phyloP scores from a whole-genome alignment of 768 basidiomycete species.

The Rhizopogon vesiculosus region DNA sequence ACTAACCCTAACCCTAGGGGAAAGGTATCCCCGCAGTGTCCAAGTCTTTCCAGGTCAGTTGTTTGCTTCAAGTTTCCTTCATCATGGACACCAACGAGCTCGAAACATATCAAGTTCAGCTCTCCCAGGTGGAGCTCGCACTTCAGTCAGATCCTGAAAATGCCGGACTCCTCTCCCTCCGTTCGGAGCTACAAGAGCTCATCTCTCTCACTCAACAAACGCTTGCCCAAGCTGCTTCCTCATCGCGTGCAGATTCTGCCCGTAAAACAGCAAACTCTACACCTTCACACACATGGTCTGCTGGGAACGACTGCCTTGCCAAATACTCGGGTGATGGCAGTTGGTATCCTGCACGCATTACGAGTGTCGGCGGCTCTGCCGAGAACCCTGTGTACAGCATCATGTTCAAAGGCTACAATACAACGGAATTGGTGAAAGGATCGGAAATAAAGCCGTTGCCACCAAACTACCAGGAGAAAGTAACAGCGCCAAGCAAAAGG shows the following conservation, averaged over 20 bases:
- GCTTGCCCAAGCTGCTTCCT: constrained; percentile 60
- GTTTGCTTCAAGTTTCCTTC: background rate
- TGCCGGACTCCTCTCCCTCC: constrained; percentile 65
- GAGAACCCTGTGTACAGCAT: constrained; percentile 86
- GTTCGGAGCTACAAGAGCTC: constrained; percentile 76
- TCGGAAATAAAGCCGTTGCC: constrained; percentile 70
- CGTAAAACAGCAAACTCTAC: constrained; percentile 51
- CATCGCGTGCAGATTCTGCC: constrained; percentile 50
- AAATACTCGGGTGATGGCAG: constrained; percentile 80
- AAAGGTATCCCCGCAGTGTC: background rate
- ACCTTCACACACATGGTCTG: constrained; percentile 58
- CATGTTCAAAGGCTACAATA: constrained; percentile 89
- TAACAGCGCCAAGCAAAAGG: constrained; percentile 55
- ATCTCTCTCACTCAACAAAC: constrained; percentile 75
- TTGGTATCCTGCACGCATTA: constrained; percentile 90
- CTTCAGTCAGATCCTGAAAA: constrained; percentile 74
- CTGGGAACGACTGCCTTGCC: constrained; percentile 83
- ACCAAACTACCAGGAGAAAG: constrained; percentile 43
- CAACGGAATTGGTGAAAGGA: constrained; percentile 78
- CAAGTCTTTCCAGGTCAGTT: background rate
- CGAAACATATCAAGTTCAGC: constrained; percentile 86
- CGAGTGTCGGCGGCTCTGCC: constrained; percentile 73
- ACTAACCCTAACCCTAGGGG: constrained; percentile 1
- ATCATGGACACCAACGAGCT: constrained; percentile 62
- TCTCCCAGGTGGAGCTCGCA: constrained; percentile 82